Conservation (phyloP, 176 grass and related monocot genomes). For the Phyllostachys edulis region DNA sequence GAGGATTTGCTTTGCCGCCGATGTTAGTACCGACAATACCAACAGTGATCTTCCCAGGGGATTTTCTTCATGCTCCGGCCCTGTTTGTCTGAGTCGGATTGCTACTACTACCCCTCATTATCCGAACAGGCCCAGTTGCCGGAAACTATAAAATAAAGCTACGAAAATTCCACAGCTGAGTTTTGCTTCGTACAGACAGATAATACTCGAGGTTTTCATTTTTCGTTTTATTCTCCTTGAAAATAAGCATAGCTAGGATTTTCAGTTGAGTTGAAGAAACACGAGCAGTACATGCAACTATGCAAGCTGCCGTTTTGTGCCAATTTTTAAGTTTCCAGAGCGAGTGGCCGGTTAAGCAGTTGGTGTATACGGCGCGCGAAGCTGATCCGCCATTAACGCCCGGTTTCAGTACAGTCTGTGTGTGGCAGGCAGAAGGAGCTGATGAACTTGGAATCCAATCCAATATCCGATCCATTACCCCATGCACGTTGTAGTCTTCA, state of each 20-base stretch:
- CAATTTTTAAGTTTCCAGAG: not conserved
- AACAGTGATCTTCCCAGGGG: not conserved
- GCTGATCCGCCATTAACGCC: constrained; percentile 7
- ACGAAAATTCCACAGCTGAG: not conserved
- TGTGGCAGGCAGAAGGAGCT: not conserved
- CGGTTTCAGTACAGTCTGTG: not conserved
- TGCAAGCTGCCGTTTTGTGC: not conserved
- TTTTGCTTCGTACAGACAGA: not conserved
- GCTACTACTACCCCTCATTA: not conserved
- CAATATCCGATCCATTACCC: not conserved
- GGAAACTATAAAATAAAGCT: not conserved
- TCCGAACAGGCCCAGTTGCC: not conserved
- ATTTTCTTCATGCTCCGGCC: not conserved
- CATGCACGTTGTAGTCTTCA: not conserved
- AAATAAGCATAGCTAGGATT: too few species aligned
- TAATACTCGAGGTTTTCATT: too few species aligned
- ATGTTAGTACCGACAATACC: not conserved
- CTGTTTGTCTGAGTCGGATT: not conserved
- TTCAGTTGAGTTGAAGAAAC: not conserved
- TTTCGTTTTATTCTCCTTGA: too few species aligned
- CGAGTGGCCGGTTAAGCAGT: not conserved
- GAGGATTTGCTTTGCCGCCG: not conserved
- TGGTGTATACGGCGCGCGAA: not conserved
- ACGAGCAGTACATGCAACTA: not conserved
- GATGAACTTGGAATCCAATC: not conserved